Percentiles rank a stretch among this genome's conserved stretches.
phyloP scores from a whole-genome alignment of 805 yeast species.

The Saturnispora gosingensis region DNA sequence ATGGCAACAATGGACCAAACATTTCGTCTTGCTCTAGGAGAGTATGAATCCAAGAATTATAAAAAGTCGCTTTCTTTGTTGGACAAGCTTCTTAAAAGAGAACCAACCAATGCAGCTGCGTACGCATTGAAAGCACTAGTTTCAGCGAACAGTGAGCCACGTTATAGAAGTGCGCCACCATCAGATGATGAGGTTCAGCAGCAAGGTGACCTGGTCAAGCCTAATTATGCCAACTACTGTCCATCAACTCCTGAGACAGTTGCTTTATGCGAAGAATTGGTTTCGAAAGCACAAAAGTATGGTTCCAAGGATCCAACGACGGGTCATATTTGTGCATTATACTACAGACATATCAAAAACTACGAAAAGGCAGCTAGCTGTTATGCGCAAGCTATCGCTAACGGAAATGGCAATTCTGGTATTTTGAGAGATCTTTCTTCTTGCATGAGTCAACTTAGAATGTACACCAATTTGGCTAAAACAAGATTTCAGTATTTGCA shows the following conservation, averaged over 20 bases:
- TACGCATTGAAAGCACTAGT: constrained; percentile 78
- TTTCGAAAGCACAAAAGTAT: constrained; percentile 51
- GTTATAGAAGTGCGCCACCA: constrained; percentile 3
- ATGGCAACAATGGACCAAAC: constrained; percentile 1
- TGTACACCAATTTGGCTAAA: constrained; percentile 49
- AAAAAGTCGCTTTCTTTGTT: constrained; percentile 72
- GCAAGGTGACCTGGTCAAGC: constrained; percentile 4
- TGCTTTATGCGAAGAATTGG: constrained; percentile 53
- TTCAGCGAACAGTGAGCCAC: constrained; percentile 10
- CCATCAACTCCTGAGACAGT: constrained; percentile 40
- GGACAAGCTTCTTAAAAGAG: constrained; percentile 69
- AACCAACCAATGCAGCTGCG: constrained; percentile 68
- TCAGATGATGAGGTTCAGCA: constrained; percentile 7
- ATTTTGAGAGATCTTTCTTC: constrained; percentile 76
- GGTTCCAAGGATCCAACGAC: constrained; percentile 59
- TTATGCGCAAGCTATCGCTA: constrained; percentile 63
- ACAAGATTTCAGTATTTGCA: constrained; percentile 65
- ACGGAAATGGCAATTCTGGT: constrained; percentile 70
- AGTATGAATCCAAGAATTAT: constrained; percentile 80
- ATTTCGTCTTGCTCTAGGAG: constrained; percentile 71
- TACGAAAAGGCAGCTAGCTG: constrained; percentile 72
- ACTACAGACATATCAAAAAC: constrained; percentile 59
- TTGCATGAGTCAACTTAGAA: constrained; percentile 73
- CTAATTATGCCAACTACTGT: constrained; percentile 26
- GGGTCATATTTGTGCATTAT: constrained; percentile 79